Evolutionary conservation across 1,139 yeast species (phyloP).

Genomic region (Scheffersomyces titani): DNA sequence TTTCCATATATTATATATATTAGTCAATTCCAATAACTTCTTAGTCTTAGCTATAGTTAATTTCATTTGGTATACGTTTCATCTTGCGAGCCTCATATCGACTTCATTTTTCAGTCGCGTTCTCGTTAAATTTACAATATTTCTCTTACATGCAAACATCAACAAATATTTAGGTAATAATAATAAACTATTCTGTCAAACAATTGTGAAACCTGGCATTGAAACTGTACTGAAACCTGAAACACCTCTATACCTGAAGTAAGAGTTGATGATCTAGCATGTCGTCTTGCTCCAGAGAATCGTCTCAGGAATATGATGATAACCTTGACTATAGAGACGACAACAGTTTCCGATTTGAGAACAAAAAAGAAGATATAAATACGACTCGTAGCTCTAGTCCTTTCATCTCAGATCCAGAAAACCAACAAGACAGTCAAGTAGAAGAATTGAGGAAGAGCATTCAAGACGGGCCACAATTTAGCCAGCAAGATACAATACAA

Average conservation of each 20-base stretch:
- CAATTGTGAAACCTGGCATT: neutral
- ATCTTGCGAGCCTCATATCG: neutral
- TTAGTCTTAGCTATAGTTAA: too few species aligned
- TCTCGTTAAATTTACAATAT: too few species aligned
- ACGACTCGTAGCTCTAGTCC: conserved; percentile 2
- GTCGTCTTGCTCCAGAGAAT: neutral
- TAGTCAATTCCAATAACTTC: neutral
- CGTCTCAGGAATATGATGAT: neutral
- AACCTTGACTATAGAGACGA: neutral
- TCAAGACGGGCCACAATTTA: neutral
- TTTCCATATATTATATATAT: too few species aligned
- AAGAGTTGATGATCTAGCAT: neutral
- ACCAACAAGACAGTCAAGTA: neutral
- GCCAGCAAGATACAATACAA: neutral
- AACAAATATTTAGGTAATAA: neutral
- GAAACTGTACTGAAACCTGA: neutral
- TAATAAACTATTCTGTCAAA: neutral
- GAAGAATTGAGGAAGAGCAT: neutral
- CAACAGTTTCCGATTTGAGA: neutral
- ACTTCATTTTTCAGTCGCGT: neutral
- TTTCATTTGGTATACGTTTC: neutral
- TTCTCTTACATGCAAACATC: neutral
- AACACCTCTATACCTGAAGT: neutral
- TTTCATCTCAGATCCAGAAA: conserved; percentile 2
- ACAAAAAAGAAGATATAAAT: neutral